Evolutionary conservation across 139 green algal species (phyloP), one percentile per base, ranked within the genome.

Genomic region (Volvox africanus): DNA sequence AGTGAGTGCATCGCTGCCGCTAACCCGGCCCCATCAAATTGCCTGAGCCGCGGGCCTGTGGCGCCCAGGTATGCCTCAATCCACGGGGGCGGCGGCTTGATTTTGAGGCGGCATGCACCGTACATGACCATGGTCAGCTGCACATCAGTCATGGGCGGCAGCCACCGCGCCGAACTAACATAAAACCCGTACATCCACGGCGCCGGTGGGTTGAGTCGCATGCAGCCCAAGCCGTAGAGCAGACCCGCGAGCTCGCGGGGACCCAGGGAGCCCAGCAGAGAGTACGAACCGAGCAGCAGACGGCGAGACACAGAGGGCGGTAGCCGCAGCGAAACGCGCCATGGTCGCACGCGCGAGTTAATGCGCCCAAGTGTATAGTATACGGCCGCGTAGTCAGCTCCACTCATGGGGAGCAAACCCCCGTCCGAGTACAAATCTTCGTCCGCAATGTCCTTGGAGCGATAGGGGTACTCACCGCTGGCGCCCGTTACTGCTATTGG

Each of bases 81-180:
- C 87, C 87, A 91, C 21, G 32, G 61, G 32, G 76, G 22, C 87
- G 87, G 87, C 76, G 87, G 87, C 24, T 79, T 78, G 33, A 19
- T 19, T 16, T 11, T 17, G 21, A 86, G 22, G 33, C 87, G 87
- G 76, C 61, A 78, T 9, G 76, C 87, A 35, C 76, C 87, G 76
- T 91, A 86, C 61, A 91, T 30, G 11, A 86, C 3, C 76, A 86
- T 86, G 33, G 76, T 86, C 9, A 91, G 61, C 61, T 91, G 50
- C 11, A n/a, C 33, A 55, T 76, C 55, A 1, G 50, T 30, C 86
- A 83, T 90, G 28, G 30, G 13, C 12, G 50, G 22, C 30, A 90
- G 71, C 12, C 11, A 22, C 20, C 86, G 86, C 1, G 21, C 86
- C 2, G 86, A 90, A 22, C 14, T 28, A 5, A 62, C 2, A 75